These are phyloP conservation scores for Phyllachora maydis DNA, from an alignment of 2,329 filamentous ascomycete genomes.

Conservation along the genomic window DNA sequence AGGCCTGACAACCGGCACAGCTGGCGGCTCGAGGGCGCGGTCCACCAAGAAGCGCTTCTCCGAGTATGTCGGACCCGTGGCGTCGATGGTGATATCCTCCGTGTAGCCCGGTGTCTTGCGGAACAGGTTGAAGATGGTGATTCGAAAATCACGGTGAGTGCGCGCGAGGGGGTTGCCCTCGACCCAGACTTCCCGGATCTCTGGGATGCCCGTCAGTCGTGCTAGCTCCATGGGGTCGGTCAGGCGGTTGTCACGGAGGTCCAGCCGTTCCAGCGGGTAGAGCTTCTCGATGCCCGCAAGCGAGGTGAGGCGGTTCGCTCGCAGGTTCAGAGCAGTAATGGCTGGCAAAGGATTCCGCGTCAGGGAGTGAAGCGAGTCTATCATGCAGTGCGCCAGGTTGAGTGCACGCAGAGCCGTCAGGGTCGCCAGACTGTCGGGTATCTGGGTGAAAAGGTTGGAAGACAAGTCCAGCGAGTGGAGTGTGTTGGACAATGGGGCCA, in stretches of 20 bases:
- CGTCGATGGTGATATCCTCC: constrained; percentile 80
- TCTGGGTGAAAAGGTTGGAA: constrained; percentile 79
- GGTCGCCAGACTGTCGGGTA: constrained; percentile 75
- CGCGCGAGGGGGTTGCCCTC: constrained; percentile 81
- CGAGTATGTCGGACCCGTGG: constrained; percentile 59
- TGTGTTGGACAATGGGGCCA: constrained; percentile 68
- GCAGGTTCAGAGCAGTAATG: constrained; percentile 80
- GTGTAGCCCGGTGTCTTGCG: constrained; percentile 73
- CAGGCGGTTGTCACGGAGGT: constrained; percentile 76
- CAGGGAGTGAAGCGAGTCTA: constrained; percentile 77
- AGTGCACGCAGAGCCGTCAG: constrained; percentile 77
- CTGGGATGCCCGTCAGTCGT: constrained; percentile 72
- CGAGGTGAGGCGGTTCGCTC: constrained; percentile 70
- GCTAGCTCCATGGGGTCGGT: constrained; percentile 85
- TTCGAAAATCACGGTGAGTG: constrained; percentile 65
- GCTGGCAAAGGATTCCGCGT: constrained; percentile 73
- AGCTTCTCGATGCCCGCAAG: constrained; percentile 81
- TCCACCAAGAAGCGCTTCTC: constrained; percentile 76
- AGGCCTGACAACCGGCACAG: constrained; percentile 59
- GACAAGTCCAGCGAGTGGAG: constrained; percentile 86
- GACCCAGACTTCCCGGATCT: constrained; percentile 84
- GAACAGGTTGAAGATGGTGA: constrained; percentile 93
- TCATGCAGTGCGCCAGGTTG: constrained; percentile 95
- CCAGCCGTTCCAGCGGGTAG: constrained; percentile 71
- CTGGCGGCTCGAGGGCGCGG: constrained; percentile 53